phyloP scores from a whole-genome alignment of 2,329 filamentous ascomycete species.

The Clonostachys solani region DNA sequence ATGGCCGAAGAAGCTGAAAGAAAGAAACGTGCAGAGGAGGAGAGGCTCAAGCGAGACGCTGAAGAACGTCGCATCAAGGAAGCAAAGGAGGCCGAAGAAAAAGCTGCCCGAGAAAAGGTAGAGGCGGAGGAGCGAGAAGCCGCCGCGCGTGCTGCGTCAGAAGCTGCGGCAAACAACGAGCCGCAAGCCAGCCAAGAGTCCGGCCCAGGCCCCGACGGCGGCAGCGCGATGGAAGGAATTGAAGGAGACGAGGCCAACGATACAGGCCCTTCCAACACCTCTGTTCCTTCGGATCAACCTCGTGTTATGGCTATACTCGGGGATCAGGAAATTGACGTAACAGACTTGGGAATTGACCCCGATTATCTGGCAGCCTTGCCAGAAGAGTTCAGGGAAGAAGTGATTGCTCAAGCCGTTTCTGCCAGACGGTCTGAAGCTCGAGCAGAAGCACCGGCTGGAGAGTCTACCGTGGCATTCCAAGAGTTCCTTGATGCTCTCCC shows the following conservation, averaged over 20 bases:
- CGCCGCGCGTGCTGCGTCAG: conserved; percentile 50
- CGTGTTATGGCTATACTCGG: conserved; percentile 81
- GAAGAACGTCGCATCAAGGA: conserved; percentile 64
- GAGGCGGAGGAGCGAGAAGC: conserved; percentile 68
- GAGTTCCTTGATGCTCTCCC: conserved; percentile 94
- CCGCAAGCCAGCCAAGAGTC: neutral
- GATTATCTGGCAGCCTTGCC: conserved; percentile 97
- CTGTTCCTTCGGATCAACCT: conserved; percentile 11
- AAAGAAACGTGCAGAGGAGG: conserved; percentile 46
- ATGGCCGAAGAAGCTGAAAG: conserved; percentile 55
- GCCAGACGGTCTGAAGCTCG: conserved; percentile 75
- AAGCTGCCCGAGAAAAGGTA: conserved; percentile 59
- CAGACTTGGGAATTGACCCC: conserved; percentile 86
- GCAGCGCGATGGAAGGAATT: conserved; percentile 71
- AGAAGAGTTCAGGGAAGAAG: conserved; percentile 92
- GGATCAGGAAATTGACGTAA: conserved; percentile 87
- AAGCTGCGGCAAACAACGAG: conserved; percentile 38
- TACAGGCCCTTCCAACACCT: neutral
- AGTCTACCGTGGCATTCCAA: conserved; percentile 80
- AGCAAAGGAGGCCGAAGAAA: conserved; percentile 68
- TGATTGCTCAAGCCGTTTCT: conserved; percentile 86
- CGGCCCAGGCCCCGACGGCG: neutral
- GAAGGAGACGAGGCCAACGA: conserved; percentile 30
- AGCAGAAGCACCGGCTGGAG: conserved; percentile 62
- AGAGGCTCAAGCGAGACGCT: conserved; percentile 58